Base-by-base conservation (phyloP, 2,329 filamentous ascomycete species). In the Tolypocladium endophyticum region DNA sequence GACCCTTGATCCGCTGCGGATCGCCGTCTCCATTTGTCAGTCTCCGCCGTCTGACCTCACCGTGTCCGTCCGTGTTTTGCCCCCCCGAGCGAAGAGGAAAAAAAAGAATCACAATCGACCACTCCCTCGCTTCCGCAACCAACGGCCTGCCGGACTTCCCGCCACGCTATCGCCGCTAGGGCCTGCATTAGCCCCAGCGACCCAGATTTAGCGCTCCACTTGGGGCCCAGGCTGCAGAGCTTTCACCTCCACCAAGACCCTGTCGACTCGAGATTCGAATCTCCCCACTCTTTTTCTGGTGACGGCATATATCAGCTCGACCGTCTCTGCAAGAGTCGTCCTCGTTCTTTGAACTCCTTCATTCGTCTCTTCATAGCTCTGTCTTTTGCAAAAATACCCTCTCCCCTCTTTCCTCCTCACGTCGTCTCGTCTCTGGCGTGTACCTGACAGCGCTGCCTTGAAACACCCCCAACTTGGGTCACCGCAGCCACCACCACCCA, bases 151-250 rank as follows among this genome's bases (percentile, higher is more conserved):
- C 55, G 55, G 55, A 43, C 55, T 57, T 57, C 55, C 55, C 55
- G 55, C 55, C 39, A 57, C 55, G 55, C 55, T 57, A 57, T n/a
- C 28, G 36, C 39, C 20, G 39, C 39, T 33, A 57, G 39, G 55
- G 11, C 55, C 20, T 43, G 33, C 28, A 41, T 28, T 12, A 33
- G 47, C 25, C 45, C 47, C 28, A 52, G 47, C 16, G 38, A 43
- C 55, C 55, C 55, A 57, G 39, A 43, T 57, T 57, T 57, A 43
- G 25, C 25, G 12, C 55, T 57, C 52, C 58, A 55, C 58, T 38
- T 33, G 53, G 43, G 56, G 56, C 36, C 56, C 56, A 57, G 43
- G 30, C 33, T 36, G 39, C 58, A 59, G 39, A 59, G 57, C 52
- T 35, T 55, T 56, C 56, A 50, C 43, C 56, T 38, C 55, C 55